These are phyloP conservation scores for Barbarea vulgaris DNA, from an alignment of 345 rosid species.

Conservation along the genomic window DNA sequence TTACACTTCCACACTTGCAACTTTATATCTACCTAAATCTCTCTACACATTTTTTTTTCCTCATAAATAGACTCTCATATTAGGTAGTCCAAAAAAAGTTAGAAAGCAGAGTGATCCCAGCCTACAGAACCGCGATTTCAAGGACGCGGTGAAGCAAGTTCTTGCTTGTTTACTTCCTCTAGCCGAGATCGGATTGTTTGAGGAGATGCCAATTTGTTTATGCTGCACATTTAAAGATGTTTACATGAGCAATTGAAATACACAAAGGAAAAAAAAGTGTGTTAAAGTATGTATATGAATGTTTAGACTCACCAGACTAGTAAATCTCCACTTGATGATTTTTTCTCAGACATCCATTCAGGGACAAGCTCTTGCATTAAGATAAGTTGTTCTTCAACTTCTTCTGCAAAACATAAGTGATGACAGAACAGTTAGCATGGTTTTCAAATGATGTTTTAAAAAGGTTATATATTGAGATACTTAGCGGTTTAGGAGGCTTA, in stretches of 20 bases:
- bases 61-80: neutral
- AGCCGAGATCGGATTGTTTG: conserved; percentile 51
- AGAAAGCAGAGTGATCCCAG: neutral
- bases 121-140: neutral
- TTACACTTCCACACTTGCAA: neutral
- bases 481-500: conserved; percentile 38
- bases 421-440: conserved; percentile 9
- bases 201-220: conserved; percentile 58
- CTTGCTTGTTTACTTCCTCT: conserved; percentile 53
- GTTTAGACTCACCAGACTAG: conserved; percentile 64
- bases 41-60: neutral
- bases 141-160: neutral
- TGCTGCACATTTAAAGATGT: conserved; percentile 46
- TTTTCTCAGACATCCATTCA: conserved; percentile 80
- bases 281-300: neutral
- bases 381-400: conserved; percentile 64
- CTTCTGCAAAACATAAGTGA: neutral
- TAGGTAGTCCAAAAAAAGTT: neutral
- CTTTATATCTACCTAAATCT: neutral
- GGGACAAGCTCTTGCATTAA: conserved; percentile 80
- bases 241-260: neutral
- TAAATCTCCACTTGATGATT: conserved; percentile 63
- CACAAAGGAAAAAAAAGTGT: neutral
- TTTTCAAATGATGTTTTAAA: neutral
- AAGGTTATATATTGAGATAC: neutral